phyloP scores from a whole-genome alignment of 164 flowering plant genomes.

The Aristolochia contorta region DNA sequence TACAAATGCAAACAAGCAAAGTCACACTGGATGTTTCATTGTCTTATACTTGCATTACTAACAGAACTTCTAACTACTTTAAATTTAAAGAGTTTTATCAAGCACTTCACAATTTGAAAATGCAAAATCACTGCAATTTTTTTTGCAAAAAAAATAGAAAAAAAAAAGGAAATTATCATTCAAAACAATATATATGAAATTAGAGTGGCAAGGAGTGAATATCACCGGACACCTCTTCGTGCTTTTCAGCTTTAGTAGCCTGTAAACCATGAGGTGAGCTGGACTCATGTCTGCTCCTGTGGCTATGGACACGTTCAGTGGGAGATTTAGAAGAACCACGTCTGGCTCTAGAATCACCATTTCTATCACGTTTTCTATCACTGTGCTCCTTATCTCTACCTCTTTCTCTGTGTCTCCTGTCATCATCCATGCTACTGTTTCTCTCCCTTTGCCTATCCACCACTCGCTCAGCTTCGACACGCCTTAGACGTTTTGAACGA shows the following conservation, averaged over 20 bases:
- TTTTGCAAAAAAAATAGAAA: background rate
- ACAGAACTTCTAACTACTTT: constrained; percentile 1
- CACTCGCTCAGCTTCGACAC: constrained; percentile 35
- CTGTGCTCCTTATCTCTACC: background rate
- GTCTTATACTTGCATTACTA: background rate
- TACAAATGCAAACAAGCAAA: background rate
- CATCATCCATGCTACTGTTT: constrained; percentile 6
- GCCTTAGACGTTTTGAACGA: constrained; percentile 36
- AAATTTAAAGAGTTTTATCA: background rate
- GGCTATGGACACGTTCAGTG: constrained; percentile 22
- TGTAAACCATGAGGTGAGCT: constrained; percentile 32
- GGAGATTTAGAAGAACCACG: constrained; percentile 40
- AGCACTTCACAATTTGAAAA: background rate
- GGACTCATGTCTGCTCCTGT: constrained; percentile 28
- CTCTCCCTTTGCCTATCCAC: constrained; percentile 18
- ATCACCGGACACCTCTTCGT: constrained; percentile 67
- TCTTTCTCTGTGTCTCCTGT: constrained; percentile 1
- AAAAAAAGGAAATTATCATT: background rate
- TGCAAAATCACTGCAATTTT: background rate
- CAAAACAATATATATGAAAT: background rate
- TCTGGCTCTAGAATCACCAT: constrained; percentile 31
- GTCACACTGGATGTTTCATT: background rate
- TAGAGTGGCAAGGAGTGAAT: constrained; percentile 11
- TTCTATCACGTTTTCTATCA: constrained; percentile 17
- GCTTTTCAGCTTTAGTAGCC: constrained; percentile 27